Evolutionary conservation across 257 asterid genomes (phyloP).

Genomic region (Nicotiana otophora): DNA sequence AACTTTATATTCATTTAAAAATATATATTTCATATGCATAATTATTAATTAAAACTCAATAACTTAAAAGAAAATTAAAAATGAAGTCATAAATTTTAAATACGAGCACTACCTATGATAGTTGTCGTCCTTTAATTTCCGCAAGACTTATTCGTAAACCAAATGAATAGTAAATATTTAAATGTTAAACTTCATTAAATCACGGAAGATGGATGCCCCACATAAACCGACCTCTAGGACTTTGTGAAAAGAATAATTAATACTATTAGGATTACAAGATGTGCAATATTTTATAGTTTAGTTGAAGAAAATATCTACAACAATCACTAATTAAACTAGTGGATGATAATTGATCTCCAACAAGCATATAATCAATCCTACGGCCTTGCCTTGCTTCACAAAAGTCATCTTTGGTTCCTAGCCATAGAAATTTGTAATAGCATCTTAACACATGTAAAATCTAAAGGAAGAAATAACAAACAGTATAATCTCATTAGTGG

Average conservation of each 20-base stretch:
- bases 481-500: too few species aligned
- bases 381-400: not conserved
- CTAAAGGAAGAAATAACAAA: not conserved
- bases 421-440: not conserved
- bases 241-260: not conserved
- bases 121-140: too few species aligned
- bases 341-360: not conserved
- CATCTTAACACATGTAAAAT: not conserved
- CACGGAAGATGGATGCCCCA: slow-evolving; percentile 1
- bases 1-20: too few species aligned
- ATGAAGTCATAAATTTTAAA: too few species aligned
- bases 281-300: not conserved
- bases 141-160: too few species aligned
- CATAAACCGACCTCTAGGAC: not conserved
- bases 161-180: too few species aligned
- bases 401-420: too few species aligned
- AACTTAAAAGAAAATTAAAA: too few species aligned
- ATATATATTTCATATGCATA: too few species aligned
- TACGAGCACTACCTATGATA: too few species aligned
- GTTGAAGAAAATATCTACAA: not conserved
- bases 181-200: not conserved
- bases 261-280: not conserved
- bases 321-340: not conserved
- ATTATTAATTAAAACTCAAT: too few species aligned
- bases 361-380: not conserved